Evolutionary conservation across 306 rosid species (phyloP).

Genomic region (Gynostemma pentaphyllum): DNA sequence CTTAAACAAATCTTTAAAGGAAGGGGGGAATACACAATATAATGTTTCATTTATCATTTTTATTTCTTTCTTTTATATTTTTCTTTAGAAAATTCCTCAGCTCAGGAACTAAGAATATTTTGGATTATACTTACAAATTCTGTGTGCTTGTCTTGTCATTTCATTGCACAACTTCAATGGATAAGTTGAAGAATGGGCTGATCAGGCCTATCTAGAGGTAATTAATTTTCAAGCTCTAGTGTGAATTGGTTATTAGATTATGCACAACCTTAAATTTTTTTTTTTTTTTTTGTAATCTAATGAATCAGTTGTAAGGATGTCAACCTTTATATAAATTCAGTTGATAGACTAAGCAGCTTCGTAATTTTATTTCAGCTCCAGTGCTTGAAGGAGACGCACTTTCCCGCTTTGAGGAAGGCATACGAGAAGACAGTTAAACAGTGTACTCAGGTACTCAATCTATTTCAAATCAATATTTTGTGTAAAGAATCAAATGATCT

Average conservation of each 20-base stretch:
- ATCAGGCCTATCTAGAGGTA: neutral
- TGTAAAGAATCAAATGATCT: neutral
- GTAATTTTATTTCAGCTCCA: neutral
- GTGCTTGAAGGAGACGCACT: neutral
- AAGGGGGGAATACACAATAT: neutral
- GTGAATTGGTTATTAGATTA: neutral
- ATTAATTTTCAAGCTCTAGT: neutral
- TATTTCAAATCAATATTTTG: neutral
- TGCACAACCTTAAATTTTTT: neutral
- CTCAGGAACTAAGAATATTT: neutral
- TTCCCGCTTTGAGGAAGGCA: neutral
- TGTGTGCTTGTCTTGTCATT: neutral
- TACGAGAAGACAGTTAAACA: neutral
- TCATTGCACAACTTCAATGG: neutral
- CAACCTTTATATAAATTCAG: neutral
- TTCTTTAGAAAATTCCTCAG: neutral
- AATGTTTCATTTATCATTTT: no score
- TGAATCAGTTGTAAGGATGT: neutral
- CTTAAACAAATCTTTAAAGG: neutral
- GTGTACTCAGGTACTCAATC: neutral
- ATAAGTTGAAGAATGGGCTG: neutral
- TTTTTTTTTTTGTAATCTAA: neutral
- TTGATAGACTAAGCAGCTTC: neutral
- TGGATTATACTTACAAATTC: neutral
- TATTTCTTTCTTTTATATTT: neutral